Evolutionary conservation across 305 asterid species (phyloP), one percentile per base, ranked within the genome.

Genomic region (Striga hermonthica): DNA sequence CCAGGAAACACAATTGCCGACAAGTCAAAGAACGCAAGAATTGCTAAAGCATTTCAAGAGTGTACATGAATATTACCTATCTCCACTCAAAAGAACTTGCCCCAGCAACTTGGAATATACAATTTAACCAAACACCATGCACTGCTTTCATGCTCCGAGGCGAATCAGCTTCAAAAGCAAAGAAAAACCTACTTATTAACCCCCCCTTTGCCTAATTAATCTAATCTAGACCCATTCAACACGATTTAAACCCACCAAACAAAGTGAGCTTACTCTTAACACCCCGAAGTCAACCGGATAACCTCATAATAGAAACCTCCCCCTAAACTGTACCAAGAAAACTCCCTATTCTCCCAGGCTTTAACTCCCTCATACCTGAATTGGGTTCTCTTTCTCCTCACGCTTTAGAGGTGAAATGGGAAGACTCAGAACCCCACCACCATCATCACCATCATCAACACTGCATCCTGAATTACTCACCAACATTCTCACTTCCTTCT

Each of bases 101-200:
- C 78, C 60, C 73, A 60, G 74, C 68, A 74, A 71, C 74, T 57
- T 73, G 76, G 83, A 78, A 84, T 82, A 75, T 81, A 87, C 86
- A 22, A 22, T 22, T 22, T 2, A 22, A 78, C 15, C 31, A 22
- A 7, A 57, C 44, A 76, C 73, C 58, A 75, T 69, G 77, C 77
- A 74, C 54, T 69, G 65, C 38, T 61, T 71, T 73, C 68, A 69
- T 71, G 87, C 79, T 70, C 60, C 76, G 31, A 1, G 31, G 31
- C 31, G 2, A 22, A 22, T 22, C 31, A 70, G 66, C 68, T 73
- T 48, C 68, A 2, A 71, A 80, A 76, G 67, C 72, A 72, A 76
- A 53, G 61, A 70, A n/a, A n/a, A 72, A 74, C 80, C 84, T 82
- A 74, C 75, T 83, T 77, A 78, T 78, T 79, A 78, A 77, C 86